A percentile compares a stretch with the other conserved stretches of the same genome.
Conservation (phyloP, 2,329 filamentous ascomycete species). For the Penicillium thymicola region DNA sequence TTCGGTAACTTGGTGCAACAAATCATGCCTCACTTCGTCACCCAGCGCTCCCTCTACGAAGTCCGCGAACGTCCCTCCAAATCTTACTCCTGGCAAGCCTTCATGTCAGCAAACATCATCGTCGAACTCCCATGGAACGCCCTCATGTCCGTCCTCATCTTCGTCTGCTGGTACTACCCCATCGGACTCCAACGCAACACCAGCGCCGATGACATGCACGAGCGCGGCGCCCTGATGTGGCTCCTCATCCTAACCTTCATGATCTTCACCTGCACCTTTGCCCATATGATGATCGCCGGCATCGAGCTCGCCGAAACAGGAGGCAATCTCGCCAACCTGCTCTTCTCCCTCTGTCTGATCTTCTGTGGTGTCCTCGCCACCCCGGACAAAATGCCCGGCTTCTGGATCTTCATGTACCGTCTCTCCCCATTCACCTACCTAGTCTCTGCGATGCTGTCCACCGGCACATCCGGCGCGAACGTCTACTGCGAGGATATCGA, state of each 20-base stretch:
- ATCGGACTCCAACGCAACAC: conserved; percentile 49
- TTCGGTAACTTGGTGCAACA: conserved; percentile 60
- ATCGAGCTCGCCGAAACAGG: conserved; percentile 68
- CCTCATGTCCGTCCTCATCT: conserved; percentile 61
- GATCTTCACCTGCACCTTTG: conserved; percentile 69
- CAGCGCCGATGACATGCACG: conserved; percentile 37
- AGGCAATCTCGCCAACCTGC: conserved; percentile 58
- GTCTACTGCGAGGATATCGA: conserved; percentile 35
- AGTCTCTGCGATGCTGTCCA: conserved; percentile 45
- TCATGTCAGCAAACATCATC: conserved; percentile 67
- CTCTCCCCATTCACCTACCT: conserved; percentile 65
- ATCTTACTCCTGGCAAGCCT: conserved; percentile 70
- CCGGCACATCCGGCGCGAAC: conserved; percentile 33
- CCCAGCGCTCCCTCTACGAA: conserved; percentile 58
- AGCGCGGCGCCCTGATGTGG: conserved; percentile 63
- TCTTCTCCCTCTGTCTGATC: conserved; percentile 57
- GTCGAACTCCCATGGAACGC: conserved; percentile 69
- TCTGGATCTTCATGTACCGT: conserved; percentile 78
- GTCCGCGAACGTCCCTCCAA: conserved; percentile 62
- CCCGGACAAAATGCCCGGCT: conserved; percentile 59
- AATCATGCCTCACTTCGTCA: conserved; percentile 59
- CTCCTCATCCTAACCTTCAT: conserved; percentile 65
- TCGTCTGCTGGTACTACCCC: conserved; percentile 66
- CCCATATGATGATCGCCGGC: conserved; percentile 69
- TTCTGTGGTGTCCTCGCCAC: conserved; percentile 57